Conservation (phyloP, 495 filamentous ascomycete species). For the Lophiostoma macrostomum region DNA sequence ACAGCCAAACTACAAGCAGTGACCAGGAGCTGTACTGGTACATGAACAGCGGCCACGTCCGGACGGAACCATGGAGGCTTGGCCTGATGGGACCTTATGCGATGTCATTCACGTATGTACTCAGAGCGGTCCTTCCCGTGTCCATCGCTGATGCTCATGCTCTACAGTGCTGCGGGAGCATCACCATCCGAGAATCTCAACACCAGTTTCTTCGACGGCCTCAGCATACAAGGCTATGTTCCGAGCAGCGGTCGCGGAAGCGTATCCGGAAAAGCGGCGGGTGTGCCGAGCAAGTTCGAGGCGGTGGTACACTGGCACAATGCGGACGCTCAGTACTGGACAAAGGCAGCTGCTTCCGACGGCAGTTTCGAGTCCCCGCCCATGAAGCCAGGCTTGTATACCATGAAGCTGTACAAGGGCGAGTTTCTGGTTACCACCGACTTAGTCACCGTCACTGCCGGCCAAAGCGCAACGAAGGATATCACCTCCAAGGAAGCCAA, state of each 20-base stretch:
- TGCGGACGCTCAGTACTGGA: constrained; percentile 22
- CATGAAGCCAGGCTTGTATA: constrained; percentile 26
- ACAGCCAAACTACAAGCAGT: constrained; percentile 13
- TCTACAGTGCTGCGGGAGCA: neutral
- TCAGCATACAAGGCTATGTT: constrained; percentile 22
- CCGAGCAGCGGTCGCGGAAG: constrained; percentile 14
- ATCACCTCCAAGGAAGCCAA: constrained; percentile 22
- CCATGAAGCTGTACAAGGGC: constrained; percentile 22
- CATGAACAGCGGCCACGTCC: constrained; percentile 27
- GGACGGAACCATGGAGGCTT: constrained; percentile 26
- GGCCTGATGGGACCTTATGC: constrained; percentile 23
- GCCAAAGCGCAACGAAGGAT: constrained; percentile 13
- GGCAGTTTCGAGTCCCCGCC: constrained; percentile 11
- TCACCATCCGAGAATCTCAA: constrained; percentile 20
- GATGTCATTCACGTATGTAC: constrained; percentile 23
- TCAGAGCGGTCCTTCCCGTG: neutral
- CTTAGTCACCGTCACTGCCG: constrained; percentile 17
- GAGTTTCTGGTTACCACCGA: constrained; percentile 19
- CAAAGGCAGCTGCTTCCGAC: constrained; percentile 5
- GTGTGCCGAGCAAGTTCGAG: constrained; percentile 20
- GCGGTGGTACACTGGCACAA: constrained; percentile 26
- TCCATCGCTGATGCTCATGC: neutral
- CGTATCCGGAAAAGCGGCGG: constrained; percentile 13
- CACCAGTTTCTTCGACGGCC: constrained; percentile 17
- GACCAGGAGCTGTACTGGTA: constrained; percentile 29